These are phyloP conservation scores for Sistotremastrum suecicum DNA, from an alignment of 768 basidiomycete species.

Conservation along the genomic window DNA sequence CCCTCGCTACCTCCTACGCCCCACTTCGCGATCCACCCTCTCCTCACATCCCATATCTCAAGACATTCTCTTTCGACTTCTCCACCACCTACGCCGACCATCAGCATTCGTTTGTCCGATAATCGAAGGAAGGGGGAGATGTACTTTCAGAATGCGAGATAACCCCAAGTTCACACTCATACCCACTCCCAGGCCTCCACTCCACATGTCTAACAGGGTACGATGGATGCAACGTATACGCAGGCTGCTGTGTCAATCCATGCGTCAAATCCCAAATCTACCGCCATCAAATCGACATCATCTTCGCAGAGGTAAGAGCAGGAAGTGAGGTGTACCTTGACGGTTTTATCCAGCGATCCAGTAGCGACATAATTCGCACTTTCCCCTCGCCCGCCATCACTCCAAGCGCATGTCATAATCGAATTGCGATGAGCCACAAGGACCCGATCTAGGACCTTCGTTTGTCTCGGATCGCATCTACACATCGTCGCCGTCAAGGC, in stretches of 20 bases:
- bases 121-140: conserved; percentile 14
- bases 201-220: conserved; percentile 59
- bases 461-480: conserved; percentile 69
- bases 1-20: conserved; percentile 58
- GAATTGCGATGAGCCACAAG: conserved; percentile 61
- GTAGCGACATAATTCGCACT: conserved; percentile 61
- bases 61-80: conserved; percentile 36
- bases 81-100: not conserved
- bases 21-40: conserved; percentile 78
- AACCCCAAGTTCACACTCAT: conserved; percentile 62
- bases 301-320: not conserved
- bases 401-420: conserved; percentile 64
- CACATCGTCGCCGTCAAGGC: too few species aligned
- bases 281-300: not conserved
- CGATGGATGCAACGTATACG: conserved; percentile 59
- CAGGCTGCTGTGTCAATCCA: conserved; percentile 44
- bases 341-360: conserved; percentile 63
- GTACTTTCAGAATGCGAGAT: conserved; percentile 52
- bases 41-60: conserved; percentile 79
- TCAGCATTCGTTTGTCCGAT: conserved; percentile 14
- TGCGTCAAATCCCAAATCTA: conserved; percentile 62
- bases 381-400: conserved; percentile 6
- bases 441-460: conserved; percentile 56
- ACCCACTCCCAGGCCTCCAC: conserved; percentile 51
- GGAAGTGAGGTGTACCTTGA: conserved; percentile 36